These are phyloP conservation scores for Skeletonema tropicum DNA, from an alignment of 108 stramenopile genomes.

Conservation along the genomic window DNA sequence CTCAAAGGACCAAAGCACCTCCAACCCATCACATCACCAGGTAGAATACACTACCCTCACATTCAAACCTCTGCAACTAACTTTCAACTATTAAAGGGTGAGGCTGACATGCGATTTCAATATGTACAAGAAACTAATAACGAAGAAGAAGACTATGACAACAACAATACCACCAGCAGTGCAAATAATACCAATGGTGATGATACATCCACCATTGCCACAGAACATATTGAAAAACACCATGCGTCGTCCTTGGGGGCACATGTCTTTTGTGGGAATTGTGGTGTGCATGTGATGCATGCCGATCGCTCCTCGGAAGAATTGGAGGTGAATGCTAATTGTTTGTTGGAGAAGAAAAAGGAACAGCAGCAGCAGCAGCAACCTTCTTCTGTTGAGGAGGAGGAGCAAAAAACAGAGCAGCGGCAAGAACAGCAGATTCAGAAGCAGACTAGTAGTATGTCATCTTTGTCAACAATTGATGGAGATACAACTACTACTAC, in stretches of 20 bases:
- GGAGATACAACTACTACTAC: not conserved
- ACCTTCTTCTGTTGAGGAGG: not conserved
- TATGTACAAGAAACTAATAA: constrained; percentile 42
- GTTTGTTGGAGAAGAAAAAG: constrained; percentile 41
- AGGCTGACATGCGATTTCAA: constrained; percentile 61
- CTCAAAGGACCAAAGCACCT: constrained; percentile 60
- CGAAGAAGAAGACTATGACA: not conserved
- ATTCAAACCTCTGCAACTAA: constrained; percentile 51
- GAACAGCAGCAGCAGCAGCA: not conserved
- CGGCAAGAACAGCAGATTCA: not conserved
- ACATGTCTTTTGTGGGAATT: constrained; percentile 74
- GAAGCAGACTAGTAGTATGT: constrained; percentile 1
- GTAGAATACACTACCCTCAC: constrained; percentile 76
- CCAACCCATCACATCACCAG: constrained; percentile 49
- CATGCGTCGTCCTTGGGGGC: constrained; percentile 46
- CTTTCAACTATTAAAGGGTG: constrained; percentile 59
- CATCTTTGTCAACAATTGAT: constrained; percentile 2
- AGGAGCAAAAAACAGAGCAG: not conserved
- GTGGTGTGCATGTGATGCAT: constrained; percentile 76
- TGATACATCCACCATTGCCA: constrained; percentile 5
- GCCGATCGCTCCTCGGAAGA: constrained; percentile 52
- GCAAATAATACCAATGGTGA: constrained; percentile 3
- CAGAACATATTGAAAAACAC: constrained; percentile 26
- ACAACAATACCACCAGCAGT: not conserved
- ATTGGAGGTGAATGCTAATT: constrained; percentile 73